These are phyloP conservation scores for Diplodia intermedia DNA, from an alignment of 2,329 filamentous ascomycete genomes.

Conservation along the genomic window DNA sequence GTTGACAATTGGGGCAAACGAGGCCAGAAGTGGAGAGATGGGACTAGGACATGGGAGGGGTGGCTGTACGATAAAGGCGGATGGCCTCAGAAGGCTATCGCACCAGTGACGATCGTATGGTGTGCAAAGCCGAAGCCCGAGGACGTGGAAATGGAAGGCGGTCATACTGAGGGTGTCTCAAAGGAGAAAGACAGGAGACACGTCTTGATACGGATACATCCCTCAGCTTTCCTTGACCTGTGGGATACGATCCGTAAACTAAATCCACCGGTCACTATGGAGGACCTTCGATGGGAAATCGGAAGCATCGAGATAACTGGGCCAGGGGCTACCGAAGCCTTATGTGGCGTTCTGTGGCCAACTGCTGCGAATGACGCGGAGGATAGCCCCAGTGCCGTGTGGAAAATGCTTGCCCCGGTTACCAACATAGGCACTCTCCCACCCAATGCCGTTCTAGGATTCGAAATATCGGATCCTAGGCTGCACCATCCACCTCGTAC, in stretches of 20 bases:
- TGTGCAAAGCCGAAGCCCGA: slow-evolving; percentile 55
- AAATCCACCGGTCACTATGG: slow-evolving; percentile 66
- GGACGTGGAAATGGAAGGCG: slow-evolving; percentile 33
- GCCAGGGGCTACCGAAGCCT: slow-evolving; percentile 78
- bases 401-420: slow-evolving; percentile 42
- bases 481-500: slow-evolving; percentile 75
- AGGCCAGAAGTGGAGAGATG: slow-evolving; percentile 74
- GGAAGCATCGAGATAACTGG: slow-evolving; percentile 74
- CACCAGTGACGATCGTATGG: slow-evolving; percentile 79
- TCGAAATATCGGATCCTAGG: slow-evolving; percentile 79
- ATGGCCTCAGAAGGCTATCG: slow-evolving; percentile 63
- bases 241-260: slow-evolving; percentile 69
- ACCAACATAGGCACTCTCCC: slow-evolving; percentile 69
- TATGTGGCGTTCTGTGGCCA: slow-evolving; percentile 72
- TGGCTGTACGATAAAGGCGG: slow-evolving; percentile 65
- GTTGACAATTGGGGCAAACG: slow-evolving; percentile 67
- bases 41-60: slow-evolving; percentile 63
- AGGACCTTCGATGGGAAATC: slow-evolving; percentile 75
- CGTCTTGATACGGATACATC: slow-evolving; percentile 78
- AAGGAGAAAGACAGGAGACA: slow-evolving; percentile 55
- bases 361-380: slow-evolving; percentile 35
- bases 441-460: slow-evolving; percentile 71
- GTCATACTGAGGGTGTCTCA: slow-evolving; percentile 36
- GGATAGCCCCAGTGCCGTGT: slow-evolving; percentile 46
- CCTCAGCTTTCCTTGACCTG: slow-evolving; percentile 75